Evolutionary conservation across 345 rosid species (phyloP).

Genomic region (Euphorbia pulcherrima): DNA sequence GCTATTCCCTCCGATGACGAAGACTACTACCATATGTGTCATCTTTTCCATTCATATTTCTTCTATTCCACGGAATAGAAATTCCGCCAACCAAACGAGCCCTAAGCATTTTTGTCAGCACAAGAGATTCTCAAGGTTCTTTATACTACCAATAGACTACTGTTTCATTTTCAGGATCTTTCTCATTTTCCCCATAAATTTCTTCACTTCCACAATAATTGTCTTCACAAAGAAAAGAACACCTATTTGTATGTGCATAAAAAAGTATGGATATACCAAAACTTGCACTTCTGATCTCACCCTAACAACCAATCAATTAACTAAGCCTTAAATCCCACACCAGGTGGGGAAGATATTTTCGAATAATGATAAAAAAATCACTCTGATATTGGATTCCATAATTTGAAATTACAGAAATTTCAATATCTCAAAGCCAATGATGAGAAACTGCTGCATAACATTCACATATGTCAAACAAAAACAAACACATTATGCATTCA

Average conservation of each 20-base stretch:
- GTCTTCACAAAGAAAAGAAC: background rate
- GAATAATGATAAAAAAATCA: background rate
- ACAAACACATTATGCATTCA: conserved; percentile 9
- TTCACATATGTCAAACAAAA: conserved; percentile 12
- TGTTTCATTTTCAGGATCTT: background rate
- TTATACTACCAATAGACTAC: background rate
- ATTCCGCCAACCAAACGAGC: too few species aligned
- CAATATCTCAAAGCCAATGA: background rate
- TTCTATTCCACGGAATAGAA: too few species aligned
- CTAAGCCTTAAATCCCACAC: background rate
- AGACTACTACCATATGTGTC: too few species aligned
- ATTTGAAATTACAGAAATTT: background rate
- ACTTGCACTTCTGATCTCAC: background rate
- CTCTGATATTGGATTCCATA: background rate
- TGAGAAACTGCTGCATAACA: conserved; percentile 3
- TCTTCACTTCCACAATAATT: background rate
- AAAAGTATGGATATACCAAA: background rate
- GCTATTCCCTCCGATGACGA: too few species aligned
- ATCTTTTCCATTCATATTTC: too few species aligned
- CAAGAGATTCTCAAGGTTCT: background rate
- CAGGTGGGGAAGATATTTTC: background rate
- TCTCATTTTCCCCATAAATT: background rate
- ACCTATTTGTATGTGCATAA: background rate
- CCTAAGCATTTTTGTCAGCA: background rate
- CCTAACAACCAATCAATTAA: background rate